Conservation (phyloP, 1,284 basidiomycete species). For the Chalciporus piperatoides region DNA sequence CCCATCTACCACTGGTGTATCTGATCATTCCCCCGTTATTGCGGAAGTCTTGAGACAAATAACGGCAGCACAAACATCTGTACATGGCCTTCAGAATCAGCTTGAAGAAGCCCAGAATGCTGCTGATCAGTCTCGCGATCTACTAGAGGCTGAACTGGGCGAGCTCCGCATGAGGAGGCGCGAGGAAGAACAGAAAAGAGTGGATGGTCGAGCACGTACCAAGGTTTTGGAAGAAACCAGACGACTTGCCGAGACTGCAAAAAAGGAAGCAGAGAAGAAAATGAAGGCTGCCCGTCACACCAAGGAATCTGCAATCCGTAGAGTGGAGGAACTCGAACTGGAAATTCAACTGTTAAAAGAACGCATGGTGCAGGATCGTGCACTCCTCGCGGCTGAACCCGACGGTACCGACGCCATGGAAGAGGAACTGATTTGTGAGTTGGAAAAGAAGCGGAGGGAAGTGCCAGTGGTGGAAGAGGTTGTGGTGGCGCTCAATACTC, state of each 20-base stretch:
- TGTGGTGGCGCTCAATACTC: conserved; percentile 48
- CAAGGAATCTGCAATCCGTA: conserved; percentile 61
- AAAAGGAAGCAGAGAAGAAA: conserved; percentile 85
- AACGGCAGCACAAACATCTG: conserved; percentile 57
- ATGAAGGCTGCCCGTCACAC: conserved; percentile 66
- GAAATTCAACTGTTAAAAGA: conserved; percentile 65
- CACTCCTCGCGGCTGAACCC: conserved; percentile 46
- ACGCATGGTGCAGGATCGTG: conserved; percentile 50
- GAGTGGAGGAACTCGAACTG: conserved; percentile 62
- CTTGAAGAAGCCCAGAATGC: conserved; percentile 64
- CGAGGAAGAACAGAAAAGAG: conserved; percentile 75
- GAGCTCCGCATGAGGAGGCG: conserved; percentile 74
- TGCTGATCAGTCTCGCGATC: conserved; percentile 59
- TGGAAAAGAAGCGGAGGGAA: conserved; percentile 62
- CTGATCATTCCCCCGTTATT: conserved; percentile 68
- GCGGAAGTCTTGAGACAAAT: conserved; percentile 79
- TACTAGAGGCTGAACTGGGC: conserved; percentile 72
- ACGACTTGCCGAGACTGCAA: conserved; percentile 73
- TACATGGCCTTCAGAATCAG: conserved; percentile 74
- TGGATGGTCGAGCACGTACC: conserved; percentile 77
- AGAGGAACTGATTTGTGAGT: conserved; percentile 47
- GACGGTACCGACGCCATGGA: conserved; percentile 42
- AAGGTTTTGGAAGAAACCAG: conserved; percentile 86
- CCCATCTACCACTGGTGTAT: conserved; percentile 24
- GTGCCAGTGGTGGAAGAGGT: conserved; percentile 71